Conservation (phyloP, 768 basidiomycete genomes). For the Kwoniella sp. region DNA sequence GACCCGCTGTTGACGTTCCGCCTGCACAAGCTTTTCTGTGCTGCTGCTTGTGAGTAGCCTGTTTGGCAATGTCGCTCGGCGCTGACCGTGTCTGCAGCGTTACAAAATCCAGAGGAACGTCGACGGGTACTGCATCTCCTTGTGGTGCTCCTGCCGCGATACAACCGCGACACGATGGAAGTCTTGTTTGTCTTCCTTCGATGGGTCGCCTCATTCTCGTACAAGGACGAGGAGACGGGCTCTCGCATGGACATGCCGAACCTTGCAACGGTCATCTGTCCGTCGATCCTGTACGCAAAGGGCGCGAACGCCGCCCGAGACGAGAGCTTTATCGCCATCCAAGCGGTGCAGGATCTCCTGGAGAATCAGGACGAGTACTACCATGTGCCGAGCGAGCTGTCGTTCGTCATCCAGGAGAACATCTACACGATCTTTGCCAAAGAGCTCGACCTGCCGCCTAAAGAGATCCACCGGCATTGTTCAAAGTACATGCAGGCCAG, state of each 20-base stretch:
- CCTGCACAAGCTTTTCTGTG: conserved; percentile 79
- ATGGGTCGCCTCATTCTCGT: conserved; percentile 99
- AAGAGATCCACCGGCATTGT: conserved; percentile 93
- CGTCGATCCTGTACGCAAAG: conserved; percentile 88
- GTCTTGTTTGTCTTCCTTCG: conserved; percentile 96
- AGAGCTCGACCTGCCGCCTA: conserved; percentile 80
- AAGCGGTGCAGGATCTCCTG: conserved; percentile 75
- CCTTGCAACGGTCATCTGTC: conserved; percentile 92
- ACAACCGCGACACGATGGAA: conserved; percentile 95
- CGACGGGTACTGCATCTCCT: conserved; percentile 78
- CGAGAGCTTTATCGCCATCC: conserved; percentile 86
- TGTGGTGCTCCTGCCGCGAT: conserved; percentile 79
- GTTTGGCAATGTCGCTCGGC: too few relatives aligned
- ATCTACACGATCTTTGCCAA: conserved; percentile 73
- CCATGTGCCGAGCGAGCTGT: conserved; percentile 85
- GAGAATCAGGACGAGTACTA: conserved; percentile 95
- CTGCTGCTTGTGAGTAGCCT: conserved; percentile 82
- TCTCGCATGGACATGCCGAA: conserved; percentile 98
- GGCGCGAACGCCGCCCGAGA: conserved; percentile 80
- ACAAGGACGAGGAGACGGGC: conserved; percentile 93
- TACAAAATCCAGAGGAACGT: conserved; percentile 71
- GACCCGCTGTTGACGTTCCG: conserved; percentile 95
- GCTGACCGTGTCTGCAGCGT: conserved; percentile 53
- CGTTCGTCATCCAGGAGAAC: conserved; percentile 79
- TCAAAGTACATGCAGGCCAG: conserved; percentile 67